Conservation (phyloP, 495 filamentous ascomycete species). For the Xylaria flabelliformis region DNA sequence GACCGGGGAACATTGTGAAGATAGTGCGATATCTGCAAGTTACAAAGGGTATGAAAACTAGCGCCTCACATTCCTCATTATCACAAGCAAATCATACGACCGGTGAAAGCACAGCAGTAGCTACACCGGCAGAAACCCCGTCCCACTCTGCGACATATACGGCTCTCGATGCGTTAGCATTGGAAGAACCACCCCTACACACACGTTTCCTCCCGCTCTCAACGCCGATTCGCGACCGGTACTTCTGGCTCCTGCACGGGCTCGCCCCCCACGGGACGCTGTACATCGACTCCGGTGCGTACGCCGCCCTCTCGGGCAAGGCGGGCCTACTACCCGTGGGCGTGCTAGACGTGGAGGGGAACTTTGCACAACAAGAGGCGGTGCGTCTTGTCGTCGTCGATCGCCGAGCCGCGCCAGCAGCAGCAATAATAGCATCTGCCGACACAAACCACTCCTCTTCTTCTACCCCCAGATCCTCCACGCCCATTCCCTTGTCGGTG, state of each 20-base stretch:
- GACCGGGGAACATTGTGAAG: constrained; percentile 86
- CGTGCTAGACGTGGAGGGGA: constrained; percentile 85
- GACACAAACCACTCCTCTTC: neutral
- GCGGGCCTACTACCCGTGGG: constrained; percentile 92
- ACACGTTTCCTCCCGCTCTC: constrained; percentile 91
- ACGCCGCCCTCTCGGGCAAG: constrained; percentile 76
- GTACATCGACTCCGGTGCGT: constrained; percentile 89
- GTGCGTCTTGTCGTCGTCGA: constrained; percentile 79
- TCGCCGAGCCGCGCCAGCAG: constrained; percentile 24
- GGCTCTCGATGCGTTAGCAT: constrained; percentile 31
- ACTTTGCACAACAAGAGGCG: constrained; percentile 89
- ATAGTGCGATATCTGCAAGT: constrained; percentile 84
- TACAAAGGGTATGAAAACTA: constrained; percentile 43
- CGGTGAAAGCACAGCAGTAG: constrained; percentile 18
- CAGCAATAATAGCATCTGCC: neutral
- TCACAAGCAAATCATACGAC: constrained; percentile 3
- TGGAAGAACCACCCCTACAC: constrained; percentile 69
- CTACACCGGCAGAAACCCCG: constrained; percentile 39
- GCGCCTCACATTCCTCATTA: constrained; percentile 28
- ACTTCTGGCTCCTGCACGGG: constrained; percentile 96
- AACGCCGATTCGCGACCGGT: constrained; percentile 85
- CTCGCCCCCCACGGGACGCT: constrained; percentile 90
- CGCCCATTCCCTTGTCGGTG: constrained; percentile 28
- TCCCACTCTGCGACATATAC: constrained; percentile 46
- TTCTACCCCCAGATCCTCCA: constrained; percentile 16